phyloP scores from a whole-genome alignment of 768 basidiomycete genomes.

The Myochromella boudieri region DNA sequence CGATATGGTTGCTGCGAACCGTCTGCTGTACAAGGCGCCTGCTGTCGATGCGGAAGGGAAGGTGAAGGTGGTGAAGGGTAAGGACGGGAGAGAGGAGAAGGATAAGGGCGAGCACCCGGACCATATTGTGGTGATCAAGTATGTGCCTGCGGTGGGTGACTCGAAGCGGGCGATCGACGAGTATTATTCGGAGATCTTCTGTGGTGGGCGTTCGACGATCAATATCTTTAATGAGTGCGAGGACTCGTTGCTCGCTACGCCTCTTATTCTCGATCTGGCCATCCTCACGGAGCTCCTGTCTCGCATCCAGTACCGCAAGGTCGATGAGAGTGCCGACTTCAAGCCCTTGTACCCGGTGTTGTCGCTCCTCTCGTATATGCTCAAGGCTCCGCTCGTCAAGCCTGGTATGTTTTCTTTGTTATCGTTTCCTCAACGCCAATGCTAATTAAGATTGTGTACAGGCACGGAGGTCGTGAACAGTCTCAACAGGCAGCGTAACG shows the following conservation, averaged over 20 bases:
- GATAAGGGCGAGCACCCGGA: slow-evolving; percentile 97
- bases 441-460: slow-evolving; percentile 9
- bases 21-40: slow-evolving; percentile 85
- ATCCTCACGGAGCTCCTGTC: slow-evolving; percentile 95
- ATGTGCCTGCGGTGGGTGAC: slow-evolving; percentile 94
- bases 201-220: slow-evolving; percentile 91
- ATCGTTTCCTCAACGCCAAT: neutral
- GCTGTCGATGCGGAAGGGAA: slow-evolving; percentile 20
- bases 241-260: slow-evolving; percentile 95
- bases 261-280: slow-evolving; percentile 90
- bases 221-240: slow-evolving; percentile 99
- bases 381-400: slow-evolving; percentile 97
- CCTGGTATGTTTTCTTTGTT: slow-evolving; percentile 48
- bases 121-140: slow-evolving; percentile 96
- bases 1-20: slow-evolving; percentile 95
- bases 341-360: slow-evolving; percentile 87
- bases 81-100: slow-evolving; percentile 74
- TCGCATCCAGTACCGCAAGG: slow-evolving; percentile 84
- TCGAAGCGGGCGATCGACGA: slow-evolving; percentile 99
- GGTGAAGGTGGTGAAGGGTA: slow-evolving; percentile 55
- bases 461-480: slow-evolving; percentile 95
- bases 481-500: slow-evolving; percentile 91
- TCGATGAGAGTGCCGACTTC: slow-evolving; percentile 55
- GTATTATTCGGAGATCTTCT: slow-evolving; percentile 98
- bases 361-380: slow-evolving; percentile 93